Base-by-base conservation (phyloP, 148 eudicot genomes). In the Linanthus parryae region DNA sequence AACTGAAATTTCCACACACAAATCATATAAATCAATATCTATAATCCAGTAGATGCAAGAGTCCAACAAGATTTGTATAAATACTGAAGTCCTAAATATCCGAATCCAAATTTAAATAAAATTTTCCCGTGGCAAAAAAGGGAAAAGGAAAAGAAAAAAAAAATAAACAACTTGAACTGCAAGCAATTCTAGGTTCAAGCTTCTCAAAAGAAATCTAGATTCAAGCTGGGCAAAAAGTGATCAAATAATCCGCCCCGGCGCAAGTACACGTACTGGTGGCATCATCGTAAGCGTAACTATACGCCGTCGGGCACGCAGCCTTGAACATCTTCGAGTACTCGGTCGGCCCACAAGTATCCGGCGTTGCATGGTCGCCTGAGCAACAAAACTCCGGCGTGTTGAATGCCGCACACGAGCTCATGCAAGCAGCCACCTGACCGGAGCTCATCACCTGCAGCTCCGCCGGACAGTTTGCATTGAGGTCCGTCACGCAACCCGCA, bases 281-380 rank as follows among this genome's bases (percentile, higher is more conserved):
- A 55, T 73, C 77, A 58, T 73, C 77, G 23, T 53, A 73, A 8
- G 77, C 43, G 19, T 67, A 73, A 58, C 72, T 73, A 38, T 73
- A 73, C 24, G 77, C 45, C 2, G 35, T 16, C 1, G 73, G 72
- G 20, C 77, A 72, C n/a, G 62, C 46, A 24, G 18, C 57, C 58
- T 67, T 67, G 59, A 73, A 73, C 13, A 62, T 12, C 40, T 33
- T 18, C 0, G 73, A 62, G 24, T 67, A 73, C 2, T 19, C 25
- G 1, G 65, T 44, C 3, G 77, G 62, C 50, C 58, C 58, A 44
- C 77, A 73, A 2, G 25, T 61, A 0, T 9, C 24, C 2, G 77
- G 77, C 47, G 46, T 42, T 19, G 43, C 58, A 45, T 35, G 63
- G 3, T 15, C 40, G 0, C 77, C 73, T 0, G 54, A 42, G 47